phyloP scores from a whole-genome alignment of 345 rosid species.

The Erodium maritimum region DNA sequence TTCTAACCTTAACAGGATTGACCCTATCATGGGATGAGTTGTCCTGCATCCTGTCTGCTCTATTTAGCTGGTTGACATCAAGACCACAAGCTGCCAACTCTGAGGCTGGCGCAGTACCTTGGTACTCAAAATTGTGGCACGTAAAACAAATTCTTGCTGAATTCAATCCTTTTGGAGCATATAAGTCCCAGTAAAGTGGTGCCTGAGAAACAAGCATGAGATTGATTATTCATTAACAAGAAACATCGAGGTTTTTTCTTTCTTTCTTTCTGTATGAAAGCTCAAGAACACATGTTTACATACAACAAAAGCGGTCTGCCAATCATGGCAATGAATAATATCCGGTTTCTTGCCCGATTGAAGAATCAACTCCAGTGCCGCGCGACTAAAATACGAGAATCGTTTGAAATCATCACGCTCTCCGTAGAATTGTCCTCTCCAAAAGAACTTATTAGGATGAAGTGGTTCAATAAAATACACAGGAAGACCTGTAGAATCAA shows the following conservation, averaged over 20 bases:
- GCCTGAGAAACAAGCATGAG: slow-evolving; percentile 47
- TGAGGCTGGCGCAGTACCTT: slow-evolving; percentile 79
- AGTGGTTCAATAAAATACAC: slow-evolving; percentile 94
- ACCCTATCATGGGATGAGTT: slow-evolving; percentile 63
- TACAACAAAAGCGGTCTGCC: slow-evolving; percentile 99
- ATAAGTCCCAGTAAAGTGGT: slow-evolving; percentile 90
- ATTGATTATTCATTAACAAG: neutral
- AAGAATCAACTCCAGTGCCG: slow-evolving; percentile 85
- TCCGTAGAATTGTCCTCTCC: slow-evolving; percentile 92
- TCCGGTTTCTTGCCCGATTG: slow-evolving; percentile 91
- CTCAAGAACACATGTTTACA: slow-evolving; percentile 10
- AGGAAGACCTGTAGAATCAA: slow-evolving; percentile 65
- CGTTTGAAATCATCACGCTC: slow-evolving; percentile 92
- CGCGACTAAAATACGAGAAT: slow-evolving; percentile 90
- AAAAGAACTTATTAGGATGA: slow-evolving; percentile 92
- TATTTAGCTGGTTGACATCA: slow-evolving; percentile 68
- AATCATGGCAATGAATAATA: slow-evolving; percentile 96
- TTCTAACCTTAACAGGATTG: slow-evolving; percentile 71
- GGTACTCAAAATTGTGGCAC: slow-evolving; percentile 97
- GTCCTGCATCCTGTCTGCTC: slow-evolving; percentile 98
- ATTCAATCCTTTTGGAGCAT: slow-evolving; percentile 81
- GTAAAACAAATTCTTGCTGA: slow-evolving; percentile 97
- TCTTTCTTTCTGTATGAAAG: slow-evolving; percentile 4
- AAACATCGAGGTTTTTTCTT: slow-evolving; percentile 12
- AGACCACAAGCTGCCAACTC: slow-evolving; percentile 89